Base-by-base conservation (phyloP, 495 filamentous ascomycete genomes). In the Neurospora tetrasperma region DNA sequence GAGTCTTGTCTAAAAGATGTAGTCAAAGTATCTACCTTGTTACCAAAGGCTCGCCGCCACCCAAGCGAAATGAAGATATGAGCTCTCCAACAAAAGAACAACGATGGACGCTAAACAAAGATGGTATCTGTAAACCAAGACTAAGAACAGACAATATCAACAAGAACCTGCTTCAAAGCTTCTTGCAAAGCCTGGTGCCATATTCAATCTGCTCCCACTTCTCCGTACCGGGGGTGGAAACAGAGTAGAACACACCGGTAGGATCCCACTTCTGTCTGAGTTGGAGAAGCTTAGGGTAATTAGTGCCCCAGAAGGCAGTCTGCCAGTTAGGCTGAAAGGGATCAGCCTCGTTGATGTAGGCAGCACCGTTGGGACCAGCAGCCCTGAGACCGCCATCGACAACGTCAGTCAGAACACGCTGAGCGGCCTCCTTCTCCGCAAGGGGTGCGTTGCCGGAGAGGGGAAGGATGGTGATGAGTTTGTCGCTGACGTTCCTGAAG, bases 191-290 rank as follows among this genome's bases (percentile, higher is more conserved):
- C 66, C 82, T 81, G 14, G 82, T 85, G 6, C 78, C 82, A 40
- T 81, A 78, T 74, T 84, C 80, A 46, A 84, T 84, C 73, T 84
- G 82, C 72, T 79, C 78, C 83, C 82, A 85, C 18, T 79, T 77
- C 75, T 84, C 83, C 9, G 81, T 84, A 7, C 83, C 83, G 5
- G 83, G 83, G 0, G 83, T 84, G 12, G 82, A 78, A 2, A 84
- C 79, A 1, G 83, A 76, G 48, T 84, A 84, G 35, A 90, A 89
- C 5, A 90, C 78, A 7, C 83, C 83, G 5, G 79, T 74, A 0
- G 88, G 89, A 78, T 91, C 89, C 79, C 85, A 89, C 72, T 84
- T 85, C 80, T 86, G 78, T 75, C 89, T 86, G 44, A 89, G 74
- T 44, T 84, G 71, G 3, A 85, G 74, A 68, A 90, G 77, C 9